Evolutionary conservation across 768 basidiomycete species (phyloP).

Genomic region (Xanthoconium purpureum): DNA sequence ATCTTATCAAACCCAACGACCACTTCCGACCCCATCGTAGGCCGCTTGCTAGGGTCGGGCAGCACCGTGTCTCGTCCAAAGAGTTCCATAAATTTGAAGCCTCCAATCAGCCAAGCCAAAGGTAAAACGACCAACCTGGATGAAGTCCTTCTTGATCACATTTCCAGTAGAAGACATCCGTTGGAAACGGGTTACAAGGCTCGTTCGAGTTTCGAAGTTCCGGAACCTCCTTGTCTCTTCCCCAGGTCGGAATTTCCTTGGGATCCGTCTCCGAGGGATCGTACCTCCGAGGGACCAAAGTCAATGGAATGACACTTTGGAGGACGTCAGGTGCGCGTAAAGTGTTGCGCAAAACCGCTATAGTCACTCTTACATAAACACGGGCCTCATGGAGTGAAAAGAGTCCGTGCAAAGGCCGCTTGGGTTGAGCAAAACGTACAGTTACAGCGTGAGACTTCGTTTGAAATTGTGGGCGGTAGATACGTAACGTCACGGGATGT

Average conservation of each 20-base stretch:
- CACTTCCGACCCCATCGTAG: background rate
- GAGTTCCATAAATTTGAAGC: background rate
- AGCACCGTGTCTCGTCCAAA: background rate
- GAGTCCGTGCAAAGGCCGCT: constrained; percentile 20
- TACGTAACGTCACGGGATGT: constrained; percentile 30
- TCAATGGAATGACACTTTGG: background rate
- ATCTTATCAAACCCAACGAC: too few relatives aligned
- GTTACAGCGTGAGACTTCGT: background rate
- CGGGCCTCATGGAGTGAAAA: constrained; percentile 22
- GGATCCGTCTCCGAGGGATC: too few relatives aligned
- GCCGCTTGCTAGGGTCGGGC: too few relatives aligned
- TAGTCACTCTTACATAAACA: background rate
- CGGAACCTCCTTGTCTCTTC: background rate
- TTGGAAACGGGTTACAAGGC: constrained; percentile 39
- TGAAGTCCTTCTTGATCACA: constrained; percentile 33
- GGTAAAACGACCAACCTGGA: constrained; percentile 20
- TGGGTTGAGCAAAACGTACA: constrained; percentile 35
- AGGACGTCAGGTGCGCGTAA: background rate
- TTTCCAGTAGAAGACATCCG: constrained; percentile 48
- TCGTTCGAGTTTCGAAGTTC: constrained; percentile 26
- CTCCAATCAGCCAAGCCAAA: background rate
- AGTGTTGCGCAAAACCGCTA: background rate
- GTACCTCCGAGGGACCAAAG: background rate
- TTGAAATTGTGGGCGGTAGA: background rate
- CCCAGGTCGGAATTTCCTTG: too few relatives aligned